These are phyloP conservation scores for Gnaphalium uliginosum DNA, from an alignment of 129 eudicot genomes.

Conservation along the genomic window DNA sequence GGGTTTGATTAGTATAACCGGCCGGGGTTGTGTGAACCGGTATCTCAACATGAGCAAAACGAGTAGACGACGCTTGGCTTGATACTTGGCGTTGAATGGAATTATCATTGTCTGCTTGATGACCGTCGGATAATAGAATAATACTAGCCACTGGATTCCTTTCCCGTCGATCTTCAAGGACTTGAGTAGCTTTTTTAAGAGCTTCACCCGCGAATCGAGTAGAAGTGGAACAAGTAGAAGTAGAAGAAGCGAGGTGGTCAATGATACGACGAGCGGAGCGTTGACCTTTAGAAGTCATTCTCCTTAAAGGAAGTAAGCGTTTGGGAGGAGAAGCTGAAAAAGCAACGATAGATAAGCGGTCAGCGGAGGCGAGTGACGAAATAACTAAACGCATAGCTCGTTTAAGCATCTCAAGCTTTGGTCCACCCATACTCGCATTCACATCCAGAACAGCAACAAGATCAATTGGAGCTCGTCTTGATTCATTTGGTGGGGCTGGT, in stretches of 20 bases:
- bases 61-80: constrained; percentile 53
- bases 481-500: constrained; percentile 33
- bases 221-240: neutral
- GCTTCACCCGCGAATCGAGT: constrained; percentile 61
- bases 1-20: neutral
- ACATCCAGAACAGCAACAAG: constrained; percentile 88
- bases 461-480: constrained; percentile 82
- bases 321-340: constrained; percentile 64
- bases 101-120: constrained; percentile 38
- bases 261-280: constrained; percentile 74
- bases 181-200: constrained; percentile 60
- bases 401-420: constrained; percentile 78
- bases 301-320: constrained; percentile 59
- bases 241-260: constrained; percentile 46
- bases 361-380: constrained; percentile 83
- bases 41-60: constrained; percentile 84
- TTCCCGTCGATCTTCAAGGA: constrained; percentile 82
- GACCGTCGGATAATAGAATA: constrained; percentile 78
- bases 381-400: constrained; percentile 88
- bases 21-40: constrained; percentile 60
- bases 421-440: constrained; percentile 71
- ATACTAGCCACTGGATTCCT: constrained; percentile 83
- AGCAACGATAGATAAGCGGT: constrained; percentile 73
- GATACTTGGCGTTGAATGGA: constrained; percentile 36
- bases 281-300: constrained; percentile 78